Evolutionary conservation across 257 asterid species (phyloP), one percentile per base, ranked within the genome.

Genomic region (Knoxia roxburghii): DNA sequence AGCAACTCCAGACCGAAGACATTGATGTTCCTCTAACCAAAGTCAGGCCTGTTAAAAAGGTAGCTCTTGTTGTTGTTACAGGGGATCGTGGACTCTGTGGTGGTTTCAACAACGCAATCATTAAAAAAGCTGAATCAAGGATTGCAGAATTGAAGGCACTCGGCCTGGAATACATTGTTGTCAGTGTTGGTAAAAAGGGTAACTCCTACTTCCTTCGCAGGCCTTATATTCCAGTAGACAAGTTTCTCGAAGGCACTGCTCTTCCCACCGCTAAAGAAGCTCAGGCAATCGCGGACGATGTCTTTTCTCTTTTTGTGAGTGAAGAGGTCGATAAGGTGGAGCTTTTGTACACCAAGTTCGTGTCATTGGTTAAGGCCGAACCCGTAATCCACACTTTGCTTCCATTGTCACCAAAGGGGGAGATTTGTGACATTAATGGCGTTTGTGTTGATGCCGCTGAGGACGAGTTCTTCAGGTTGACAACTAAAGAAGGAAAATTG

Each of bases 41-140:
- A 67, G 84, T 80, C 23, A 69, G 98, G 59, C 85, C 97, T 0
- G 97, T 92, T 55, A 89, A 86, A 83, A 92, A 89, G 70, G 97
- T 92, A 64, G 98, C 89, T 7, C 83, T 92, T 4, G 96, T 92
- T 3, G 98, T 92, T 9, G 90, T 91, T 17, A 92, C 98, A 0
- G 98, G 98, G 7, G 98, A 92, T 54, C 91, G 98, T 18, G 98
- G 98, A 8, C 93, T 92, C 7, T 92, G 98, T 48, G 97, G 98
- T 15, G 96, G 88, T 11, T 92, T 85, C 80, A 92, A 92, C 71
- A 92, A 89, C 56, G 21, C 14, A 9, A 68, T 92, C 73, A 65
- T 92, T 68, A 87, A 86, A 49, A 92, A 92, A 63, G 96, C 97
- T 0, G 96, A 86, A 72, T 2, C 32, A 5, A 76, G 97, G 17